These are phyloP conservation scores for Phaseolus lunatus DNA, from an alignment of 306 rosid species.

Conservation along the genomic window DNA sequence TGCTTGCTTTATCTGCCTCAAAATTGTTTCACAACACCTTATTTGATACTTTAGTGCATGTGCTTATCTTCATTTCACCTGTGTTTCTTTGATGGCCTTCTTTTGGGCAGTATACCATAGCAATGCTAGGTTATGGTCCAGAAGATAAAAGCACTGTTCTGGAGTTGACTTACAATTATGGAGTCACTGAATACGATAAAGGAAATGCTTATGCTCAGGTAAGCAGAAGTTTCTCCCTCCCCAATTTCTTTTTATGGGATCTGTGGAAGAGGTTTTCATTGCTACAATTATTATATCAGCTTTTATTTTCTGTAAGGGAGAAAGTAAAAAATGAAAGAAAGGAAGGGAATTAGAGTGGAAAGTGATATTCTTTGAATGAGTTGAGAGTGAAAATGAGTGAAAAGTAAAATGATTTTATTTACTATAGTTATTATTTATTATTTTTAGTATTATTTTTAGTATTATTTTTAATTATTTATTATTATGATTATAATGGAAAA, in stretches of 20 bases:
- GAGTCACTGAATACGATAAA: slow-evolving; percentile 88
- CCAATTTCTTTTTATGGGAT: slow-evolving; percentile 31
- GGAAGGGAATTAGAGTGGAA: no score
- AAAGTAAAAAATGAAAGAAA: no score
- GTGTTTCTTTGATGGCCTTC: slow-evolving; percentile 14
- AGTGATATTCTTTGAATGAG: no score
- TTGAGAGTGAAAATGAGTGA: no score
- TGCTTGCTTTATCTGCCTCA: slow-evolving; percentile 33
- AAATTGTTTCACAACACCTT: slow-evolving; percentile 30
- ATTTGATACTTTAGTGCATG: slow-evolving; percentile 21
- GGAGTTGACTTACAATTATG: slow-evolving; percentile 96
- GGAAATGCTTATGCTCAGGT: slow-evolving; percentile 98
- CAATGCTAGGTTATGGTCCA: slow-evolving; percentile 94
- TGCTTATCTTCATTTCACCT: slow-evolving; percentile 32
- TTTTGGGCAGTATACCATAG: slow-evolving; percentile 75
- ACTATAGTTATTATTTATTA: no score
- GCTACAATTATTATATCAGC: slow-evolving; percentile 21
- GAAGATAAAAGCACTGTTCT: slow-evolving; percentile 88
- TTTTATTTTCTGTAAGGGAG: background rate
- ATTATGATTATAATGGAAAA: no score
- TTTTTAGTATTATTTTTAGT: no score
- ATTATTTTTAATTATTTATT: no score
- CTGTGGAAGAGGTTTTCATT: slow-evolving; percentile 22
- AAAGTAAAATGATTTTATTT: no score
- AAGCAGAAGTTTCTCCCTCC: slow-evolving; percentile 23